Percentiles rank a stretch among this genome's conserved stretches.
These are phyloP conservation scores for Coniella vitis DNA, from an alignment of 2,329 filamentous ascomycete species.

Conservation along the genomic window DNA sequence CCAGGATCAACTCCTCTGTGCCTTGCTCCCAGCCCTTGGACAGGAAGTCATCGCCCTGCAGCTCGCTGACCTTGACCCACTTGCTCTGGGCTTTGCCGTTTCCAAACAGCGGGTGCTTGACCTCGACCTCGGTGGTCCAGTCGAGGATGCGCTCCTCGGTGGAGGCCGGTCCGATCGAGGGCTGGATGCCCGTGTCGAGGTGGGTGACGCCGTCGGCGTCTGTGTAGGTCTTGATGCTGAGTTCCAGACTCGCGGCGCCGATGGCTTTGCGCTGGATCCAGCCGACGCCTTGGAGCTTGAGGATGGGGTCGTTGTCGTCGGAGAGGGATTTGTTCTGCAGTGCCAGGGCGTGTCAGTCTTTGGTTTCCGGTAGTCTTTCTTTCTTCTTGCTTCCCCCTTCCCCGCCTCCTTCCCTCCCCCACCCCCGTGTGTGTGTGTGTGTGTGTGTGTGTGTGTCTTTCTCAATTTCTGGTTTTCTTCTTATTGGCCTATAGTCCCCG, in stretches of 20 bases:
- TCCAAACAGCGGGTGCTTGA: conserved; percentile 18
- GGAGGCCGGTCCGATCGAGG: conserved; percentile 13
- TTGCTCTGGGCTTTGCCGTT: conserved; percentile 17
- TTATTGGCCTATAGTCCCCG: too few species aligned
- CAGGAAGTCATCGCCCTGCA: conserved; percentile 16
- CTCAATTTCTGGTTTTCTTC: too few species aligned
- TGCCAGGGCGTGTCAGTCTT: neutral
- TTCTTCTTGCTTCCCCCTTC: neutral
- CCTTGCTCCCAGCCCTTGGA: conserved; percentile 18
- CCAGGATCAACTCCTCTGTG: conserved; percentile 15
- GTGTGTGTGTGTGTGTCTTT: too few species aligned
- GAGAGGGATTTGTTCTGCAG: conserved; percentile 13
- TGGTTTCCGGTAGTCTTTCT: neutral
- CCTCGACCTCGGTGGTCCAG: conserved; percentile 14
- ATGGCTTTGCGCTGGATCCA: conserved; percentile 20
- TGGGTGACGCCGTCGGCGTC: conserved; percentile 15
- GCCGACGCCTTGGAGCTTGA: conserved; percentile 18
- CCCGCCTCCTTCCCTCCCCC: neutral
- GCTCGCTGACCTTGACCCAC: conserved; percentile 12
- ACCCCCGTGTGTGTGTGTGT: too few species aligned
- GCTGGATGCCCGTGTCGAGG: conserved; percentile 18
- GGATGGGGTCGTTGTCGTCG: conserved; percentile 16
- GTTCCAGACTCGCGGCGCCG: conserved; percentile 14
- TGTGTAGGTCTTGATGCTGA: conserved; percentile 15
- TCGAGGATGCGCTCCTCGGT: conserved; percentile 17